Base-by-base conservation (phyloP, 352 stramenopile genomes). In the Globisporangium canariense region DNA sequence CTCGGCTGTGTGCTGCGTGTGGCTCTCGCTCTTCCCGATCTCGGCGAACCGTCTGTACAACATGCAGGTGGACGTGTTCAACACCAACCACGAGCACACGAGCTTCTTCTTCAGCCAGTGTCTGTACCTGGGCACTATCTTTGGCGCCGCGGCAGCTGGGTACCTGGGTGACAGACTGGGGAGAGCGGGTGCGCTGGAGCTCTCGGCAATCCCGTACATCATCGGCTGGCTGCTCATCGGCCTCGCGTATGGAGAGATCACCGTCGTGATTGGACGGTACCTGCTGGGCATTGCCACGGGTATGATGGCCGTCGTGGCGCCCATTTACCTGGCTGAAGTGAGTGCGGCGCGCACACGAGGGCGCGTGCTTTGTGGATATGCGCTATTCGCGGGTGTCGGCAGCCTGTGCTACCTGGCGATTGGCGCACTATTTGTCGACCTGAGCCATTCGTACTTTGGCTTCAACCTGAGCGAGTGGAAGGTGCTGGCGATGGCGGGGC, bases 391-490 rank as follows among this genome's bases (percentile, higher is more conserved):
- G 0, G 62, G 56, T 7, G 20, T 86, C 4, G 83, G 81, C 13
- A 64, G 69, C 4, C 65, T 86, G 18, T 67, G 56, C 43, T 94
- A 91, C 61, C 41, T 91, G 41, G 69, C 65, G 6, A 62, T 94
- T 14, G 79, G 81, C 28, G 79, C 73, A 30, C 54, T 88, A 16
- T 88, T 90, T 58, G 73, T 90, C 56, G 77, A 78, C 57, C 60
- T 90, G 34, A 91, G 81, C 71, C 85, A 69, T 18, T 66, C 74
- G 51, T 93, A 88, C 67, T 59, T 89, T 9, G 78, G 79, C 43
- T 93, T 94, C 67, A 91, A 90, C 62, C 70, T 94, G n/a, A 84
- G 72, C 68, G 86, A 92, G 62, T 94, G 86, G 83, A 91, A 90
- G 57, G 67, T 84, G 32, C 62, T 93, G 40, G 78, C 83, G 20